phyloP scores from a whole-genome alignment of 164 flowering plant genomes.

The Santalum album region DNA sequence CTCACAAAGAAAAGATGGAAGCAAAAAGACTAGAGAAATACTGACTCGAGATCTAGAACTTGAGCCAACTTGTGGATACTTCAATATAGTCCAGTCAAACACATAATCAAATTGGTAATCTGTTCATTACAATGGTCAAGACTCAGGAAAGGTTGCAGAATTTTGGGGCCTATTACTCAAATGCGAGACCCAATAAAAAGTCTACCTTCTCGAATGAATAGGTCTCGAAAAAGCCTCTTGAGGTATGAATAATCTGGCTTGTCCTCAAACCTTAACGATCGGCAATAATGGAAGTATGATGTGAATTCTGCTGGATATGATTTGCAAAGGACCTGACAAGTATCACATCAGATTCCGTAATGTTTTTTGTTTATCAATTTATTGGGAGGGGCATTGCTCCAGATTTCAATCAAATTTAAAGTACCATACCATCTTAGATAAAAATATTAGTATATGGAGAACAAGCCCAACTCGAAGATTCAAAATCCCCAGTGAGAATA shows the following conservation, averaged over 20 bases:
- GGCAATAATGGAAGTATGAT: conserved; percentile 60
- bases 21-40: neutral
- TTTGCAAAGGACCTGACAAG: conserved; percentile 53
- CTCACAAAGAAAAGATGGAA: neutral
- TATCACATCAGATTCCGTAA: too few relatives aligned
- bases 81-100: conserved; percentile 50
- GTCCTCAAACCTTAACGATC: conserved; percentile 60
- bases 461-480: too few relatives aligned
- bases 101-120: conserved; percentile 52
- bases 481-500: too few relatives aligned
- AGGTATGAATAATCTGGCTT: conserved; percentile 69
- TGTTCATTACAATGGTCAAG: too few relatives aligned
- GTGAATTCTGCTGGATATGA: conserved; percentile 59
- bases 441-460: too few relatives aligned
- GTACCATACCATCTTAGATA: too few relatives aligned
- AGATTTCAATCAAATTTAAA: too few relatives aligned
- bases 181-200: neutral
- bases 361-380: too few relatives aligned
- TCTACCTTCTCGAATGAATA: conserved; percentile 67
- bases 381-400: too few relatives aligned
- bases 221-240: conserved; percentile 65
- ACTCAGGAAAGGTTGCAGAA: too few relatives aligned
- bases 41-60: conserved; percentile 35
- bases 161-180: too few relatives aligned
- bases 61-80: conserved; percentile 41